Evolutionary conservation across 2,329 filamentous ascomycete genomes (phyloP), one percentile per base, ranked within the genome.

Genomic region (Xylaria sp.): DNA sequence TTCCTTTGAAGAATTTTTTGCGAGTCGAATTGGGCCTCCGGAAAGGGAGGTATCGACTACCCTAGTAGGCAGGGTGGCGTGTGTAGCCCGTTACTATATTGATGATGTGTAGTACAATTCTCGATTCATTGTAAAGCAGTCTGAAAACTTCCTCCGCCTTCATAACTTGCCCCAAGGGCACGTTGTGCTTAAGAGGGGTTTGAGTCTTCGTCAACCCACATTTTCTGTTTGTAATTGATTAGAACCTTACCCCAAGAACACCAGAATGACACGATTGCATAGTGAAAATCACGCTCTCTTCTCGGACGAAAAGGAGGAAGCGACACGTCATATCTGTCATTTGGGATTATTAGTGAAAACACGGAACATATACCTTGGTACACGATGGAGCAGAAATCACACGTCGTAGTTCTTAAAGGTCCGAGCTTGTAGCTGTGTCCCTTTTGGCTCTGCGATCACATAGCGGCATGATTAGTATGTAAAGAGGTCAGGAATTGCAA

Each of bases 381-480:
- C 17, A 70, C 49, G 7, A 67, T 23, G 15, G 26, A 38, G 38
- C 63, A 70, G 56, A 70, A 63, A 20, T 67, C 67, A 31, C 60
- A 67, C 4, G 44, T 62, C 11, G 54, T 66, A 6, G 54, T 38
- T 36, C 53, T 70, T 13, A 70, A 36, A 15, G 2, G 15, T 23
- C 17, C n/a, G 26, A 56, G 17, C 17, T 23, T 23, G n/a, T 23
- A 44, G n/a, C 38, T 15, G 7, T 26, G 15, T 9, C 38, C 49
- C 3, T 63, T 6, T 15, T 26, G 46, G 23, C 28, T 44, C 13
- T 56, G 26, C 60, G 60, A n/a, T 40, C 6, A 26, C 38, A 63
- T 36, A 9, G 84, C 86, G 17, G 20, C 73, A 31, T 83, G 42
- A n/a, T 46, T 2, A 20, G 3, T 23, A 46, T 23, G n/a, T 10